Evolutionary conservation across 1,284 basidiomycete species (phyloP).

Genomic region (Trichosporon asahii): DNA sequence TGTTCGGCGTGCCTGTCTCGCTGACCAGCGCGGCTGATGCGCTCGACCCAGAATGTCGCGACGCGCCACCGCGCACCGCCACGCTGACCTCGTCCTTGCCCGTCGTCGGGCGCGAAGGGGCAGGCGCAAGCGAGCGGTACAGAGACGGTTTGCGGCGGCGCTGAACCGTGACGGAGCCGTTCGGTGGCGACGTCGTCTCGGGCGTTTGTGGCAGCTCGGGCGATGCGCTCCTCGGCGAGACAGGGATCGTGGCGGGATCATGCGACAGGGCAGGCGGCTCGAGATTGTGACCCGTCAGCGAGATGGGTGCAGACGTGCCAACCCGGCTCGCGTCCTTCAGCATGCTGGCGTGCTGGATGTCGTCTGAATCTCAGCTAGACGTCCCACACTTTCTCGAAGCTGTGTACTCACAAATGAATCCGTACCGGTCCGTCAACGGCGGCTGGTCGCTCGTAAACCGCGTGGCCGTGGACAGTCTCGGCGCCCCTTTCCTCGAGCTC

Average conservation of each 20-base stretch:
- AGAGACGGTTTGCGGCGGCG: background rate
- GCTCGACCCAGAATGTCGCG: constrained; percentile 1
- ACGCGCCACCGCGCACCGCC: constrained; percentile 35
- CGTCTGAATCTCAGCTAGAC: constrained; percentile 55
- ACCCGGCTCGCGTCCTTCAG: constrained; percentile 62
- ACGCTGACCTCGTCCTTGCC: constrained; percentile 47
- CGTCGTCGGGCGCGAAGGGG: constrained; percentile 48
- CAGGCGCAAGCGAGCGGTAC: constrained; percentile 40
- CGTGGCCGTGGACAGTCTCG: constrained; percentile 50
- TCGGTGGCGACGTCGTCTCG: constrained; percentile 4
- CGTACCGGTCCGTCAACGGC: constrained; percentile 81
- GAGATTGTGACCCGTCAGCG: constrained; percentile 37
- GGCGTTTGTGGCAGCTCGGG: constrained; percentile 7
- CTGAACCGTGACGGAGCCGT: constrained; percentile 1
- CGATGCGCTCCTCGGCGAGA: background rate
- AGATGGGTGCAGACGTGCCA: constrained; percentile 43
- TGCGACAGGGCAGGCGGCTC: constrained; percentile 3
- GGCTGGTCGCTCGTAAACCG: constrained; percentile 61
- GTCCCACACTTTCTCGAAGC: constrained; percentile 50
- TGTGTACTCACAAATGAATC: constrained; percentile 78
- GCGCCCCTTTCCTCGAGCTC: constrained; percentile 32
- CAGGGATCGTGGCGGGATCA: background rate
- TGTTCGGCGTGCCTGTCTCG: background rate
- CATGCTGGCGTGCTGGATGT: constrained; percentile 76
- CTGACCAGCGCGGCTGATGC: constrained; percentile 17